Evolutionary conservation across 2,329 filamentous ascomycete genomes (phyloP).

Genomic region (Verticillium tricorpus): DNA sequence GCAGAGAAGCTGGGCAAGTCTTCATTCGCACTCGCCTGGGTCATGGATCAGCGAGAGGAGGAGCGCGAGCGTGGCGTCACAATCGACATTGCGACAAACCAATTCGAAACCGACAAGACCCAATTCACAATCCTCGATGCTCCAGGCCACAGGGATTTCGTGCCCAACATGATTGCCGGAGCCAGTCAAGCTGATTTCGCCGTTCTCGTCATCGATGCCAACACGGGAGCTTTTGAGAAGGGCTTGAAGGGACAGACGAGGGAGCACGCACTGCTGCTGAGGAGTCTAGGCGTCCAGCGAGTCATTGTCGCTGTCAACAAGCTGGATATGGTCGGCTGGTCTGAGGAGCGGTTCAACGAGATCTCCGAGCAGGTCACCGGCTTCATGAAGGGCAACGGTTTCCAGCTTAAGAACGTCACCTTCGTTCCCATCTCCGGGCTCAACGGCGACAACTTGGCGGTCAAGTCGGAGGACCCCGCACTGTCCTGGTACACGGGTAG

Average conservation of each 20-base stretch:
- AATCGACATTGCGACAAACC: conserved; percentile 92
- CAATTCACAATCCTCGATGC: conserved; percentile 93
- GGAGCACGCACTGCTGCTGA: conserved; percentile 84
- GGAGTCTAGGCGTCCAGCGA: conserved; percentile 85
- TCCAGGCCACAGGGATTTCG: conserved; percentile 90
- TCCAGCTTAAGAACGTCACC: conserved; percentile 72
- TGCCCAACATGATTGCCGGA: conserved; percentile 98
- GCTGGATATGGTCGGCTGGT: conserved; percentile 84
- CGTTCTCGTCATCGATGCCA: conserved; percentile 87
- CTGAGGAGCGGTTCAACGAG: conserved; percentile 74
- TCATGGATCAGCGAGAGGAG: conserved; percentile 87
- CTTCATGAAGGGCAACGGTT: conserved; percentile 79
- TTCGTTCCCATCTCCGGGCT: conserved; percentile 91
- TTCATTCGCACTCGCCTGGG: conserved; percentile 95
- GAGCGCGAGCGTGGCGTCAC: conserved; percentile 89
- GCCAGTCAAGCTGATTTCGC: conserved; percentile 95
- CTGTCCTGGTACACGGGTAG: conserved; percentile 76
- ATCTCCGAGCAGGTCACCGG: conserved; percentile 79
- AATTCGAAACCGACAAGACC: conserved; percentile 85
- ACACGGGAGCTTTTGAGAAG: conserved; percentile 86
- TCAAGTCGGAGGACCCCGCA: conserved; percentile 46
- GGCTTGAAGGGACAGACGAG: conserved; percentile 90
- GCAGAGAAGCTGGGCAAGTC: conserved; percentile 89
- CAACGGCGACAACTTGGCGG: conserved; percentile 79
- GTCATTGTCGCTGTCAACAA: conserved; percentile 94